These are phyloP conservation scores for Talaromyces islandicus DNA, from an alignment of 2,329 filamentous ascomycete species.

Conservation along the genomic window DNA sequence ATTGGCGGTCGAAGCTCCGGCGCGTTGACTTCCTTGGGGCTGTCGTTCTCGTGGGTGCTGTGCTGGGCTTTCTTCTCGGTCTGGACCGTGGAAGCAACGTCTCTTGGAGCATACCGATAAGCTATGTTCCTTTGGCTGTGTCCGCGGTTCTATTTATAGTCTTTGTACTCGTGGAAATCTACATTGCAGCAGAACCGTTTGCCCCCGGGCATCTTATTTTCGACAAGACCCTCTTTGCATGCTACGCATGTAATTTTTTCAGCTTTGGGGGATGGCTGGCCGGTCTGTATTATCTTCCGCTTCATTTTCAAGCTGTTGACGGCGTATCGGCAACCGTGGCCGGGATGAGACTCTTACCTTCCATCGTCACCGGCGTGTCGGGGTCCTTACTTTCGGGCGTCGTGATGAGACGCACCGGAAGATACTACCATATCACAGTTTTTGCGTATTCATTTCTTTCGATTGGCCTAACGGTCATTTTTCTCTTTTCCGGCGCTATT, in stretches of 20 bases:
- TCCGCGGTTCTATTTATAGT: constrained; percentile 55
- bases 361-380: constrained; percentile 55
- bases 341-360: constrained; percentile 61
- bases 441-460: constrained; percentile 49
- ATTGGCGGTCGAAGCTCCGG: constrained; percentile 61
- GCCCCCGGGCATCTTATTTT: constrained; percentile 70
- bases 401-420: constrained; percentile 64
- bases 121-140: constrained; percentile 52
- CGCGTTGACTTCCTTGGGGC: constrained; percentile 72
- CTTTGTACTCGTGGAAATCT: constrained; percentile 65
- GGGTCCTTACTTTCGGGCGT: constrained; percentile 62
- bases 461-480: constrained; percentile 50
- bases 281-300: constrained; percentile 65
- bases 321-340: constrained; percentile 58
- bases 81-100: constrained; percentile 69
- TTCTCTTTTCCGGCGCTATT: constrained; percentile 53
- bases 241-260: constrained; percentile 69
- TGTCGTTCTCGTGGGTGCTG: constrained; percentile 57
- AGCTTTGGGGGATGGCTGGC: constrained; percentile 56
- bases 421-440: constrained; percentile 65
- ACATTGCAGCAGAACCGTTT: constrained; percentile 64
- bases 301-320: constrained; percentile 71
- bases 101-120: constrained; percentile 57
- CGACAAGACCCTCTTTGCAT: constrained; percentile 58
- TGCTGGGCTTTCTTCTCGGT: constrained; percentile 61